phyloP scores from a whole-genome alignment of 306 rosid species.

The Pueraria montana region DNA sequence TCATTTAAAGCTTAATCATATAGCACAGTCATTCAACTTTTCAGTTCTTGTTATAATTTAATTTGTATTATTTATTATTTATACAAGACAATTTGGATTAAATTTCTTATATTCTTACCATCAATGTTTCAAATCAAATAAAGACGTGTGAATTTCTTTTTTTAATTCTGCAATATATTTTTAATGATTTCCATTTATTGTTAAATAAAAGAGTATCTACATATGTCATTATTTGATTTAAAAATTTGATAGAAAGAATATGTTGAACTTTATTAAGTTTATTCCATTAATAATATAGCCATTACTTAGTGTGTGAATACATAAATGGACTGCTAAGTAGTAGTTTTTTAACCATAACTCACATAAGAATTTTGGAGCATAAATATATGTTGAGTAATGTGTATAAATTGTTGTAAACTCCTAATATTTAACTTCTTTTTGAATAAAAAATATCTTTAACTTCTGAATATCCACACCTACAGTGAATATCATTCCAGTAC shows the following conservation, averaged over 20 bases:
- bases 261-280: background rate
- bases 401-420: no score
- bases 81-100: background rate
- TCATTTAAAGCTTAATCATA: background rate
- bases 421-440: no score
- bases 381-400: no score
- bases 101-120: background rate
- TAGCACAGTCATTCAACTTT: background rate
- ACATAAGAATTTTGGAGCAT: no score
- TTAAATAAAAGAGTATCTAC: no score
- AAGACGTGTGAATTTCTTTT: background rate
- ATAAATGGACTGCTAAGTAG: background rate
- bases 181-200: background rate
- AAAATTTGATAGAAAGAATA: background rate
- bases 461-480: conserved; percentile 13
- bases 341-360: no score
- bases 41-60: background rate
- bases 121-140: background rate
- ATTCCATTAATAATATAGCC: background rate
- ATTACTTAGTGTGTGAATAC: background rate
- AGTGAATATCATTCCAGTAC: no score
- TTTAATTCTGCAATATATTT: background rate
- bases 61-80: background rate
- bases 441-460: background rate
- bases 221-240: background rate